Base-by-base conservation (phyloP, 2,329 filamentous ascomycete species). In the Stachybotrys chartarum region DNA sequence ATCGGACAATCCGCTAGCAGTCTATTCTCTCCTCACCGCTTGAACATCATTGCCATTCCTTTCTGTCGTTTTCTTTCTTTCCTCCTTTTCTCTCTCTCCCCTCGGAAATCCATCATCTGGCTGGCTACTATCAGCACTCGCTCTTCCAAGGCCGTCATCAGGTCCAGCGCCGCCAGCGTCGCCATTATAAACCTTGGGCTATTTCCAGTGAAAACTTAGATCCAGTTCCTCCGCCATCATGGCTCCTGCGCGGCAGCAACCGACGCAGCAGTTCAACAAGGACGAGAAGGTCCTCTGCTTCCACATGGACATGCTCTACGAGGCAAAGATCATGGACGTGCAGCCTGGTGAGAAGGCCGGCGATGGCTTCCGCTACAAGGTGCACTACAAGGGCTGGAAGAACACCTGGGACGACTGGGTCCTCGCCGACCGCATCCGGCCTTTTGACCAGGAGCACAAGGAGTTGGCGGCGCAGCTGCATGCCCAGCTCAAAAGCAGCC, bases 331-430 rank as follows among this genome's bases (percentile, higher is more conserved):
- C 53, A 83, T 96, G 60, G 92, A 97, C 61, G 80, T 90, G 35
- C 84, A 70, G 78, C 80, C 66, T 49, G 86, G 87, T 66, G 86
- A 88, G 72, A 86, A 85, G 70, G 87, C 75, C 18, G 87, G 73
- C 47, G 76, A 86, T 58, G 84, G 87, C 39, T 91, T 85, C 68
- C 85, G 91, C 70, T 99, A 96, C 76, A 89, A 90, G 68, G 89
- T 99, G 55, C 94, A 99, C 74, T 99, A 99, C 78, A 97, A 97
- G 74, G 94, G 94, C 67, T 99, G 94, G 94, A 99, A 99, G 79
- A 92, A 93, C 72, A 97, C 91, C 81, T 99, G 94, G 94, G 94
- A 99, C 75, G 94, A 99, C 75, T 97, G 93, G 93, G 94, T 97
- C 49, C 84, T 90, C 24, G 86, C 91, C 72, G 93, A 97, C 70